Percentiles rank a stretch among this genome's conserved stretches.
Evolutionary conservation across 257 asterid species (phyloP).

Genomic region (Thymus quinquecostatus): DNA sequence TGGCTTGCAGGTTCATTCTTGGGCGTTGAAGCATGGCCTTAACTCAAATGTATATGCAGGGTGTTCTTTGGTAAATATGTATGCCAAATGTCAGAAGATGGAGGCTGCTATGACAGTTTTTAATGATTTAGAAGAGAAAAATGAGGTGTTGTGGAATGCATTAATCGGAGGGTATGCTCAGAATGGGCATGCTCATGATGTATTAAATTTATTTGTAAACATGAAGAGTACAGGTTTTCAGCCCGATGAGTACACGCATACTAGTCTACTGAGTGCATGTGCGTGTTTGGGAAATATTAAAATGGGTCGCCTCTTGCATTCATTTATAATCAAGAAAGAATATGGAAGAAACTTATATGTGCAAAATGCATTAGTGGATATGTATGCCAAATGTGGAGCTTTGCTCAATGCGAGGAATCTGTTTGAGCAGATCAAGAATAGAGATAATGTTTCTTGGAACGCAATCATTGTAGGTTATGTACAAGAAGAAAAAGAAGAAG

Average conservation of each 20-base stretch:
- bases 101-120: slow-evolving; percentile 71
- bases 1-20: slow-evolving; percentile 86
- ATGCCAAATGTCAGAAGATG: slow-evolving; percentile 76
- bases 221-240: slow-evolving; percentile 57
- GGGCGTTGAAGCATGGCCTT: slow-evolving; percentile 76
- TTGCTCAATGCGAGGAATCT: slow-evolving; percentile 57
- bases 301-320: slow-evolving; percentile 73
- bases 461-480: slow-evolving; percentile 83
- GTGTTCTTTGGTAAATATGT: slow-evolving; percentile 87
- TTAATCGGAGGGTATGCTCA: slow-evolving; percentile 82
- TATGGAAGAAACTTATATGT: slow-evolving; percentile 64
- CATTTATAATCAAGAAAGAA: slow-evolving; percentile 60
- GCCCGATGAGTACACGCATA: slow-evolving; percentile 81
- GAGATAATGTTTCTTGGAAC: slow-evolving; percentile 89
- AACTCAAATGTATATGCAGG: slow-evolving; percentile 78
- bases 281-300: slow-evolving; percentile 58
- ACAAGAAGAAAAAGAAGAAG: slow-evolving; percentile 67
- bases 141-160: slow-evolving; percentile 81
- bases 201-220: slow-evolving; percentile 51
- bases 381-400: slow-evolving; percentile 87
- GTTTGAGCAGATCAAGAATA: slow-evolving; percentile 57
- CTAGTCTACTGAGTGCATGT: slow-evolving; percentile 87
- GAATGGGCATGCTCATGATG: slow-evolving; percentile 69
- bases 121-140: slow-evolving; percentile 59
- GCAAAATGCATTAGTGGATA: slow-evolving; percentile 83